Evolutionary conservation across 2,329 filamentous ascomycete genomes (phyloP).

Genomic region (Colletotrichum godetiae): DNA sequence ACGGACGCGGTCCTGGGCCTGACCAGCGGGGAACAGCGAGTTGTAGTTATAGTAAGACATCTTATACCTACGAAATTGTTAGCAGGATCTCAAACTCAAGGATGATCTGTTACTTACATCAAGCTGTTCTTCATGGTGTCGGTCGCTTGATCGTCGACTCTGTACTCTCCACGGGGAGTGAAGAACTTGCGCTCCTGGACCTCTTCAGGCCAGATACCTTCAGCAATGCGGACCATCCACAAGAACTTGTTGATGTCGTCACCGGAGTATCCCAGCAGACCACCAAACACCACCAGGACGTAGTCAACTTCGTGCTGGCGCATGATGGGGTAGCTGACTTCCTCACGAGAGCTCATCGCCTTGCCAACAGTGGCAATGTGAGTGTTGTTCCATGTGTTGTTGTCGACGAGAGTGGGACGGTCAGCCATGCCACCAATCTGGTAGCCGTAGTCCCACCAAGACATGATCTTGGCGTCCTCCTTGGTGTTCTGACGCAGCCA

Average conservation of each 20-base stretch:
- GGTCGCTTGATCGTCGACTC: slow-evolving; percentile 91
- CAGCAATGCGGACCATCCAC: slow-evolving; percentile 99
- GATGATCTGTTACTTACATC: slow-evolving; percentile 75
- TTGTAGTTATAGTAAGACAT: slow-evolving; percentile 99
- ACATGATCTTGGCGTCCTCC: slow-evolving; percentile 97
- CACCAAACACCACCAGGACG: slow-evolving; percentile 96
- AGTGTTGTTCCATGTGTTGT: slow-evolving; percentile 99
- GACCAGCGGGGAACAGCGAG: slow-evolving; percentile 88
- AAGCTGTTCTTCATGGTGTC: slow-evolving; percentile 99
- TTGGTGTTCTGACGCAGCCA: slow-evolving; percentile 98
- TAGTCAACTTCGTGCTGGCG: slow-evolving; percentile 99
- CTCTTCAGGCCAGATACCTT: slow-evolving; percentile 99
- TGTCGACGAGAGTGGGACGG: slow-evolving; percentile 95
- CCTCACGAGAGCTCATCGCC: slow-evolving; percentile 96
- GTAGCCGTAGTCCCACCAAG: slow-evolving; percentile 99
- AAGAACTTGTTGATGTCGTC: slow-evolving; percentile 99
- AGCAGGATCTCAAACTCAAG: slow-evolving; percentile 35
- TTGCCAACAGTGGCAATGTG: slow-evolving; percentile 99
- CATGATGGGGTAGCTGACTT: slow-evolving; percentile 99
- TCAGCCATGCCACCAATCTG: slow-evolving; percentile 99
- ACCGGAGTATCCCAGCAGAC: slow-evolving; percentile 94
- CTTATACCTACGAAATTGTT: slow-evolving; percentile 82
- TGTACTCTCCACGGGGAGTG: slow-evolving; percentile 92
- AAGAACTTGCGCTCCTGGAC: slow-evolving; percentile 98
- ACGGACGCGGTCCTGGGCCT: slow-evolving; percentile 91